phyloP scores from a whole-genome alignment of 75 land plant genomes.

The Adiantum capillusveneris region DNA sequence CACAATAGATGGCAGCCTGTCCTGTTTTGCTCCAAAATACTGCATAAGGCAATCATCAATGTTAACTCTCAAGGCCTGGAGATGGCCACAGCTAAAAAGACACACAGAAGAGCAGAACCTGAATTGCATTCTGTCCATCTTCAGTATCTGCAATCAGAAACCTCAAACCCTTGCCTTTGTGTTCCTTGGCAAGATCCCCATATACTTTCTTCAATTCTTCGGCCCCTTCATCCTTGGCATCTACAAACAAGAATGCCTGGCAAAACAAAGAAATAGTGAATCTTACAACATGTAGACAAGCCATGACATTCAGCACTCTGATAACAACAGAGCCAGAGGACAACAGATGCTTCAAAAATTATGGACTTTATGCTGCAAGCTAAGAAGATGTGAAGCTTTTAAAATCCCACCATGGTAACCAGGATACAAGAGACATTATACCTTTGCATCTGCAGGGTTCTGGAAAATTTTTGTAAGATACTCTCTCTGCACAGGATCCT shows the following conservation, averaged over 20 bases:
- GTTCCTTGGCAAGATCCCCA: conserved; percentile 47
- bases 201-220: conserved; percentile 46
- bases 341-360: no score
- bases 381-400: no score
- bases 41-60: conserved; percentile 14
- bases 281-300: no score
- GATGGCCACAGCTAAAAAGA: conserved; percentile 1
- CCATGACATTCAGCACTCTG: no score
- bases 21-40: conserved; percentile 74
- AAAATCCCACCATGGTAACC: no score
- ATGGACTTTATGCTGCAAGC: no score
- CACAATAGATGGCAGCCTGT: conserved; percentile 58
- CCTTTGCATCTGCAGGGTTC: conserved; percentile 50
- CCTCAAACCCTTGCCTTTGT: conserved; percentile 49
- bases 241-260: conserved; percentile 79
- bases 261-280: background rate
- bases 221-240: conserved; percentile 34
- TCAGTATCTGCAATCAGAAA: conserved; percentile 67
- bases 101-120: conserved; percentile 37
- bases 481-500: conserved; percentile 51
- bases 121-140: conserved; percentile 68
- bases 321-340: background rate
- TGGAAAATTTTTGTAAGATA: conserved; percentile 69
- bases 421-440: no score
- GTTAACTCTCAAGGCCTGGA: background rate